These are phyloP conservation scores for Candida sithepensis DNA, from an alignment of 805 yeast species.

Conservation along the genomic window DNA sequence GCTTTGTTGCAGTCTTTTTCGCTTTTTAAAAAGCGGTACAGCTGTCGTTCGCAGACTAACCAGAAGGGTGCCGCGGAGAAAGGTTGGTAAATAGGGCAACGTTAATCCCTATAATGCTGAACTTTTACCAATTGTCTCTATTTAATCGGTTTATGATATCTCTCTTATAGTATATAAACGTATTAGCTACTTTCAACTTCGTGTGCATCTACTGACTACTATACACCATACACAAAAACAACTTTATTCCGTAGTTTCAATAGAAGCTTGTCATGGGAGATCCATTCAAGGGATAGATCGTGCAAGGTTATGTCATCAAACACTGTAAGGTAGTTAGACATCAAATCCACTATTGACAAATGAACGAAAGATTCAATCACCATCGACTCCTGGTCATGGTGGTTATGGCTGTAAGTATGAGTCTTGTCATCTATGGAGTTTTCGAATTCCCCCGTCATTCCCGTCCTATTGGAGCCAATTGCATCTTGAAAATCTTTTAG, in stretches of 20 bases:
- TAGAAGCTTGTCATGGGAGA: conserved; percentile 16
- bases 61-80: no score
- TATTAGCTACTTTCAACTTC: background rate
- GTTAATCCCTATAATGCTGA: no score
- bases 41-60: no score
- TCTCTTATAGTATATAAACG: background rate
- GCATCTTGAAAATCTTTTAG: conserved; percentile 10
- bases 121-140: no score
- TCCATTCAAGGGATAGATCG: conserved; percentile 24
- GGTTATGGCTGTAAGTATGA: background rate
- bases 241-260: conserved; percentile 19
- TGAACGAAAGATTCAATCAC: background rate
- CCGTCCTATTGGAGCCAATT: background rate
- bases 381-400: background rate
- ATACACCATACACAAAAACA: conserved; percentile 22
- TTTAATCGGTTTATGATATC: no score
- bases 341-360: conserved; percentile 18
- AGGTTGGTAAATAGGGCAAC: no score
- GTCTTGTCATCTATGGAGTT: background rate
- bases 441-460: background rate
- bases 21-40: no score
- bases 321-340: conserved; percentile 20
- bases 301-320: conserved; percentile 14
- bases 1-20: no score
- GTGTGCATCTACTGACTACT: background rate